Evolutionary conservation across 768 basidiomycete genomes (phyloP).

Genomic region (Termitomyces sp.): DNA sequence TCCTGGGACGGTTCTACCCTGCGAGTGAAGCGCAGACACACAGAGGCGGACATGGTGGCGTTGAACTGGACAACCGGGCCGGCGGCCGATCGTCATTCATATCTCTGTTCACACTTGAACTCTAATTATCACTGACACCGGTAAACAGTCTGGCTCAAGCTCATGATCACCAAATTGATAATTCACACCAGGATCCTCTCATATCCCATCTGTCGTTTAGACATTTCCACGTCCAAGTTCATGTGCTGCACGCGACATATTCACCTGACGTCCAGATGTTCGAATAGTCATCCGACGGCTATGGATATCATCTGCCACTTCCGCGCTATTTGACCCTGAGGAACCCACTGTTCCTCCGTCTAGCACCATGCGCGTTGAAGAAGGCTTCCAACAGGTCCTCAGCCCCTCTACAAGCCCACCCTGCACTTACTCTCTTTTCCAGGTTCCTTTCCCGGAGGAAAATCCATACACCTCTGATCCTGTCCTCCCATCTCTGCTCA

Average conservation of each 20-base stretch:
- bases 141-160: neutral
- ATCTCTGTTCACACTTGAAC: too few relatives aligned
- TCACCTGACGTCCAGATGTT: neutral
- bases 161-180: neutral
- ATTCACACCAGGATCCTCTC: neutral
- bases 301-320: neutral
- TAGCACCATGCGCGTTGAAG: slow-evolving; percentile 50
- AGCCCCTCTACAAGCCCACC: neutral
- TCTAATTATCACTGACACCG: neutral
- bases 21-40: slow-evolving; percentile 67
- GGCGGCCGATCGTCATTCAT: slow-evolving; percentile 1
- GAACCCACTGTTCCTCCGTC: neutral
- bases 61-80: slow-evolving; percentile 1
- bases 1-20: slow-evolving; percentile 32
- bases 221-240: neutral
- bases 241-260: neutral
- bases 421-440: neutral
- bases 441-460: slow-evolving; percentile 50
- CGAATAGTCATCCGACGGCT: neutral
- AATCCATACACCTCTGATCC: slow-evolving; percentile 61
- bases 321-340: too few relatives aligned
- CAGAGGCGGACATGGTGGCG: slow-evolving; percentile 24
- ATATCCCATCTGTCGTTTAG: neutral
- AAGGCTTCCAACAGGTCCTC: slow-evolving; percentile 59
- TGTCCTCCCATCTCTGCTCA: slow-evolving; percentile 55